These are phyloP conservation scores for Blastobotrys terrestris DNA, from an alignment of 805 yeast species.

Conservation along the genomic window DNA sequence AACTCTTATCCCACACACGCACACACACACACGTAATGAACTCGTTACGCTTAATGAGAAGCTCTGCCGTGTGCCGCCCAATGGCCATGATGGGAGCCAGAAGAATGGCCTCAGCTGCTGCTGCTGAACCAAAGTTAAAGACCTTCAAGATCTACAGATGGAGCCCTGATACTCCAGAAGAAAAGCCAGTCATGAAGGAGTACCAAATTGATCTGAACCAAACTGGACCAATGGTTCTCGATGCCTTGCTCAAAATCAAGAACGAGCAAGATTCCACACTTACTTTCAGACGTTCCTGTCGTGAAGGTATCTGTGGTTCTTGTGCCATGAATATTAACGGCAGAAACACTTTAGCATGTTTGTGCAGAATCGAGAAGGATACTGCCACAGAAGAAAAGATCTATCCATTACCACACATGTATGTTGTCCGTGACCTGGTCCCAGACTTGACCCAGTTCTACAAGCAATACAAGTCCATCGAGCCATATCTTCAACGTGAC, in stretches of 20 bases:
- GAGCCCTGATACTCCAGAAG: conserved; percentile 95
- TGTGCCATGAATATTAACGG: conserved; percentile 99
- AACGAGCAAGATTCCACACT: conserved; percentile 94
- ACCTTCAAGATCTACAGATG: conserved; percentile 93
- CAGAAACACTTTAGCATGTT: conserved; percentile 91
- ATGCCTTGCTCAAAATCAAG: conserved; percentile 89
- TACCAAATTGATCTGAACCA: conserved; percentile 81
- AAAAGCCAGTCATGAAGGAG: conserved; percentile 78
- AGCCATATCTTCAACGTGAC: conserved; percentile 89
- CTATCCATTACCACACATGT: conserved; percentile 98
- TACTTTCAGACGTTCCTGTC: conserved; percentile 96
- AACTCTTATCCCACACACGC: background rate
- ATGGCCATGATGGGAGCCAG: conserved; percentile 1
- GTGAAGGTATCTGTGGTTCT: conserved; percentile 99
- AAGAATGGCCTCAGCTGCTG: conserved; percentile 30
- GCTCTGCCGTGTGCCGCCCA: background rate
- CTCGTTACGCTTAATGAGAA: background rate
- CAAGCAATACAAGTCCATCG: conserved; percentile 96
- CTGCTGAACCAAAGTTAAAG: conserved; percentile 45
- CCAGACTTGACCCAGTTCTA: conserved; percentile 97
- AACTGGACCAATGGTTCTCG: conserved; percentile 97
- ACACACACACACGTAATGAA: background rate
- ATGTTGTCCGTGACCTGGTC: conserved; percentile 91
- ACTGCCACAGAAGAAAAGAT: conserved; percentile 69
- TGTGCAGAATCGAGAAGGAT: conserved; percentile 87